Percentiles rank a stretch among this genome's conserved stretches.
Conservation (phyloP, 2,329 filamentous ascomycete species). For the Aureobasidium sp. region DNA sequence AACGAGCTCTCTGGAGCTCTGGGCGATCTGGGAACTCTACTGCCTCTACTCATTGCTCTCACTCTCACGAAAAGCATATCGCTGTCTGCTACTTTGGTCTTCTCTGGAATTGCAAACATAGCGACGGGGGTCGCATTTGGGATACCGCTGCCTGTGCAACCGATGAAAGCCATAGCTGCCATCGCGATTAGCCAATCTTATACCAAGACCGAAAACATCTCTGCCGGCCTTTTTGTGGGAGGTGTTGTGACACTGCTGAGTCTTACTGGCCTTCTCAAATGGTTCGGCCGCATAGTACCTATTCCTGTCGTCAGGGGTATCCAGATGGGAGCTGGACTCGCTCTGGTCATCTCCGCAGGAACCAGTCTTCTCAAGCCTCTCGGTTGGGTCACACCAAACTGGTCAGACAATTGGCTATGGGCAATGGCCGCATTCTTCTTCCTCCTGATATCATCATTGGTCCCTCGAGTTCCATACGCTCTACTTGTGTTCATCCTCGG, state of each 20-base stretch:
- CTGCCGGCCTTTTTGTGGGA: slow-evolving; percentile 75
- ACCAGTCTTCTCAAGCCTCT: slow-evolving; percentile 60
- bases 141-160: slow-evolving; percentile 84
- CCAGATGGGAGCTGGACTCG: slow-evolving; percentile 84
- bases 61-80: slow-evolving; percentile 71
- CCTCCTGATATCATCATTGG: slow-evolving; percentile 60
- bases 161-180: slow-evolving; percentile 83
- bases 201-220: slow-evolving; percentile 64
- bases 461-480: slow-evolving; percentile 68
- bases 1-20: slow-evolving; percentile 81
- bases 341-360: slow-evolving; percentile 72
- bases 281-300: slow-evolving; percentile 68
- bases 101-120: slow-evolving; percentile 82
- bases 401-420: slow-evolving; percentile 74
- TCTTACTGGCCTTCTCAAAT: slow-evolving; percentile 67
- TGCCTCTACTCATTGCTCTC: slow-evolving; percentile 83
- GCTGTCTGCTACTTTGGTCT: slow-evolving; percentile 75
- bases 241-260: slow-evolving; percentile 68
- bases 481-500: slow-evolving; percentile 64
- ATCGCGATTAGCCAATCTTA: slow-evolving; percentile 70
- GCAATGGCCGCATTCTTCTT: slow-evolving; percentile 64
- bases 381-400: slow-evolving; percentile 58
- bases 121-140: slow-evolving; percentile 76
- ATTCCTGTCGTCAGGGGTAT: slow-evolving; percentile 90
- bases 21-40: slow-evolving; percentile 82